Conservation (phyloP, 2,329 filamentous ascomycete genomes). For the Cadophora gregata region DNA sequence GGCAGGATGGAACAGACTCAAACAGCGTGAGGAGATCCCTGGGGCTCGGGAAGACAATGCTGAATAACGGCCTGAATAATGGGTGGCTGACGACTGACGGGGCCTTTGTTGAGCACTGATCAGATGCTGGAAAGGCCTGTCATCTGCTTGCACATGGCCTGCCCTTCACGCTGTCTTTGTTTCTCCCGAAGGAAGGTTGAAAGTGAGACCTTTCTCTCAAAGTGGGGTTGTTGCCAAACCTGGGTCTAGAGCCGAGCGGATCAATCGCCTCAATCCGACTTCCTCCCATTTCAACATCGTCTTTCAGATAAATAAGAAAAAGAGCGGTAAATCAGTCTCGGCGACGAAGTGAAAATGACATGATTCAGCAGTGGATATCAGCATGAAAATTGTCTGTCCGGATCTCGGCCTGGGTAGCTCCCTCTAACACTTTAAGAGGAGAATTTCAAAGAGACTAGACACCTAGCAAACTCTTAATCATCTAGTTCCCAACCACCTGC, state of each 20-base stretch:
- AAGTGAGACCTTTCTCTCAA: not conserved
- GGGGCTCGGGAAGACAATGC: constrained; percentile 9
- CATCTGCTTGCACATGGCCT: not conserved
- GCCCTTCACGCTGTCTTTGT: constrained; percentile 2
- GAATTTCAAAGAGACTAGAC: not conserved
- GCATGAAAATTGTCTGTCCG: constrained; percentile 8
- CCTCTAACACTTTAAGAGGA: not conserved
- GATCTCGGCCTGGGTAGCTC: not conserved
- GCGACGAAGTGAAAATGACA: not conserved
- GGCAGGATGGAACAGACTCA: constrained; percentile 3
- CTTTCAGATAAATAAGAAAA: not conserved
- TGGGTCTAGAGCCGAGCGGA: not conserved
- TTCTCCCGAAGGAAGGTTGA: not conserved
- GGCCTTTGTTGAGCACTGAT: constrained; percentile 16
- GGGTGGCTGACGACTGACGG: constrained; percentile 15
- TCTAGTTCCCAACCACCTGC: constrained; percentile 12
- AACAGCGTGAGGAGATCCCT: constrained; percentile 5
- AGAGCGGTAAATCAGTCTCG: not conserved
- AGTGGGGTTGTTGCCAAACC: not conserved
- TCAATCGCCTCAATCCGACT: no score
- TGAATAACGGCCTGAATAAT: constrained; percentile 23
- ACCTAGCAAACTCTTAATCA: constrained; percentile 13
- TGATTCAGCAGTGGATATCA: not conserved
- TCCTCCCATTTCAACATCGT: not conserved
- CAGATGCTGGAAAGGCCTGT: constrained; percentile 12